phyloP scores from a whole-genome alignment of 1,284 basidiomycete species.

The Trametes hirsuta region DNA sequence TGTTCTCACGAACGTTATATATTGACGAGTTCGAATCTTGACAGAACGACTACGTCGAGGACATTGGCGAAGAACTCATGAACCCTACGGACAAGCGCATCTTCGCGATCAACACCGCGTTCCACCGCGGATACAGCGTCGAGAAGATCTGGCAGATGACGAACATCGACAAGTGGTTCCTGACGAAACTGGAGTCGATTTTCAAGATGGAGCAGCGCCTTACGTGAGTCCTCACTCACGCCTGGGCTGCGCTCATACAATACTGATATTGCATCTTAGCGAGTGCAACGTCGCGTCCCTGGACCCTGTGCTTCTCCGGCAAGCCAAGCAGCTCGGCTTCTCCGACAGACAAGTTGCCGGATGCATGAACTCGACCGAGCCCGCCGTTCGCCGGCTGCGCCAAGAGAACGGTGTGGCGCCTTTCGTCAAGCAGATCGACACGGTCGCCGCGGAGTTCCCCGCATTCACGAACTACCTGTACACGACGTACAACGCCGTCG shows the following conservation, averaged over 20 bases:
- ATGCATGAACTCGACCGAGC: constrained; percentile 84
- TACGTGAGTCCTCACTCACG: constrained; percentile 52
- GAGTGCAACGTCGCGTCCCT: constrained; percentile 73
- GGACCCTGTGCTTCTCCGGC: constrained; percentile 68
- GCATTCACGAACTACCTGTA: constrained; percentile 99
- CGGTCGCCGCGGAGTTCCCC: constrained; percentile 98
- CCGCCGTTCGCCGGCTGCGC: constrained; percentile 86
- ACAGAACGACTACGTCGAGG: constrained; percentile 82
- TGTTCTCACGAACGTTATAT: neutral
- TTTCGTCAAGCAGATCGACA: constrained; percentile 99
- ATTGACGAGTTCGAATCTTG: neutral
- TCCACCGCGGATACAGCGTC: constrained; percentile 89
- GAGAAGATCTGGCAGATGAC: constrained; percentile 98
- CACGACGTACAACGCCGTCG: constrained; percentile 94
- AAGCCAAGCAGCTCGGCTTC: constrained; percentile 95
- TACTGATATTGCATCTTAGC: constrained; percentile 39
- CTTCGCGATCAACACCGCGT: constrained; percentile 91
- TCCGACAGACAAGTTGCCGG: constrained; percentile 89
- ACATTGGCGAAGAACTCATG: constrained; percentile 85
- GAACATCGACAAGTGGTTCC: constrained; percentile 98
- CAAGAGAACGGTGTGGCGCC: constrained; percentile 85
- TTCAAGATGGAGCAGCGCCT: constrained; percentile 80
- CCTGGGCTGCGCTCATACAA: neutral
- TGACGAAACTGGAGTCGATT: constrained; percentile 86
- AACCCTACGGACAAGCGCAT: constrained; percentile 93